Evolutionary conservation across 2,329 filamentous ascomycete genomes (phyloP), one percentile per base, ranked within the genome.

Genomic region (Penicillium rolfsii): DNA sequence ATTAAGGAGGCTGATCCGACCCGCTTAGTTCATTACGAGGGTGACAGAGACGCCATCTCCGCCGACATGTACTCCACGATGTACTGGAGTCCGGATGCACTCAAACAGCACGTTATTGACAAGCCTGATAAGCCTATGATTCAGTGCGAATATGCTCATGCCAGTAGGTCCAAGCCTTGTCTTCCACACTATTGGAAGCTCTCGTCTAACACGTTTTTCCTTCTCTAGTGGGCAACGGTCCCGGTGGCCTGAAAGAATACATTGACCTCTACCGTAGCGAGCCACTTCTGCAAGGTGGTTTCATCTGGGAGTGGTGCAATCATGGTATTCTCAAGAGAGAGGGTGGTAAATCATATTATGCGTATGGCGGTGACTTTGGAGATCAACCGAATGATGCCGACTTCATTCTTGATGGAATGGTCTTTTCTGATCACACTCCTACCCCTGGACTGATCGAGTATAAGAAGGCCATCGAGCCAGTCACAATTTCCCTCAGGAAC

Each of bases 41-140:
- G 85, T 1, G 88, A 90, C 58, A 75, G 79, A 1, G 73, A 86
- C 14, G 87, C 87, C 1, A 75, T 83, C 58, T 83, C 83, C 0
- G 83, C 86, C 16, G 87, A 91, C 66, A 86, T 90, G 82, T 88
- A 83, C 72, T 87, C 84, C 12, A 84, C 85, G 70, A 90, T 90
- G 88, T 90, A 90, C 63, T 82, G 53, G 53, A 55, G 53, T 24
- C 74, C 78, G 45, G 72, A 79, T 59, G 73, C 28, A 1, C 53
- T 55, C 28, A 55, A 36, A 24, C 24, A 55, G 19, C 53, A 55
- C 8, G 43, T 55, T n/a, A 46, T 52, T 77, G 84, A 87, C 64
- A 76, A 73, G 14, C 84, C 77, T 19, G 76, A 80, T 9, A 77
- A 78, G 53, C 73, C 76, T 0, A 68, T 73, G 11, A 59, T 78